These are phyloP conservation scores for Beta corolliflora DNA, from an alignment of 179 eudicot species.

Conservation along the genomic window DNA sequence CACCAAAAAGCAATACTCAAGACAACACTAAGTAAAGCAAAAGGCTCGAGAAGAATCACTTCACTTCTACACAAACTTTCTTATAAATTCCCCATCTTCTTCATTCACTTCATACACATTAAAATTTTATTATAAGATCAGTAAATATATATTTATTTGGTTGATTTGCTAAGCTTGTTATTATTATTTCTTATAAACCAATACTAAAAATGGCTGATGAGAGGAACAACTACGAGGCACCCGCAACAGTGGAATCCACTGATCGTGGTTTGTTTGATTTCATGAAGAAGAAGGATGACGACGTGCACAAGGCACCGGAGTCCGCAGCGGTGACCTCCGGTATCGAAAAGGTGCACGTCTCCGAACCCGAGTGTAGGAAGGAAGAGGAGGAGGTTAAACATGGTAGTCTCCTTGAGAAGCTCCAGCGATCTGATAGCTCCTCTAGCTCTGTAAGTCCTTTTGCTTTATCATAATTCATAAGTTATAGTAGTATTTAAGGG, in stretches of 20 bases:
- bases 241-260: conserved; percentile 28
- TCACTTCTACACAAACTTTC: background rate
- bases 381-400: conserved; percentile 37
- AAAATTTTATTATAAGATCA: background rate
- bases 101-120: background rate
- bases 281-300: conserved; percentile 55
- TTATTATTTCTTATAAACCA: background rate
- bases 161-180: background rate
- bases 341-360: conserved; percentile 35
- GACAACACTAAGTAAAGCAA: background rate
- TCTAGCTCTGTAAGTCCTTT: conserved; percentile 41
- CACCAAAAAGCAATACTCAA: background rate
- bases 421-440: conserved; percentile 43
- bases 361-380: conserved; percentile 30
- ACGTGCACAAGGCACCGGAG: conserved; percentile 32
- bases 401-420: conserved; percentile 30
- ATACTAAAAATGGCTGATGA: conserved; percentile 17
- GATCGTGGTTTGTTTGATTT: conserved; percentile 76
- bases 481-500: background rate
- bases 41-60: conserved; percentile 17
- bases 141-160: background rate
- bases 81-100: background rate
- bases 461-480: background rate
- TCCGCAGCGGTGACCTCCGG: conserved; percentile 35
- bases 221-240: conserved; percentile 13